Conservation (phyloP, 768 basidiomycete genomes). For the Collybiopsis luxurians region DNA sequence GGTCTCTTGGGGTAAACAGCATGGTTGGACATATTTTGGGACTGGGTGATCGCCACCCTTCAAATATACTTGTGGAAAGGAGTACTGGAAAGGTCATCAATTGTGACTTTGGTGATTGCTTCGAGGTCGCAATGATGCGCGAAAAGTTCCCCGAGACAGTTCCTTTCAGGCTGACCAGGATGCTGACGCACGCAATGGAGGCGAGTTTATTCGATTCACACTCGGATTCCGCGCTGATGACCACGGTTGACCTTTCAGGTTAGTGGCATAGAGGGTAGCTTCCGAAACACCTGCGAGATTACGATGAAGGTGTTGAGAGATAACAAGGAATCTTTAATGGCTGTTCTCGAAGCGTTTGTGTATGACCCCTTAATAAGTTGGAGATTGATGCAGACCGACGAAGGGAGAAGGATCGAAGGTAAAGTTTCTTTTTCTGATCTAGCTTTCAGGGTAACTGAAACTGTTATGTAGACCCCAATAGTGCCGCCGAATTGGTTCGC, state of each 20-base stretch:
- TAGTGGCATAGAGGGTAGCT: slow-evolving; percentile 97
- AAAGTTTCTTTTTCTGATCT: slow-evolving; percentile 5
- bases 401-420: slow-evolving; percentile 74
- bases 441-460: not conserved
- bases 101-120: slow-evolving; percentile 97
- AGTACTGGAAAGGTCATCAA: slow-evolving; percentile 94
- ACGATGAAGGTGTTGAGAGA: slow-evolving; percentile 96
- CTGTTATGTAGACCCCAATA: slow-evolving; percentile 37
- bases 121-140: slow-evolving; percentile 96
- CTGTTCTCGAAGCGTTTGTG: slow-evolving; percentile 97
- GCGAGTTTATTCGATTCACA: too few relatives aligned
- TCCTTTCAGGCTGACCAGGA: slow-evolving; percentile 95
- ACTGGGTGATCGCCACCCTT: slow-evolving; percentile 96
- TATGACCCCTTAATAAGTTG: slow-evolving; percentile 98
- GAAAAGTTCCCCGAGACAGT: slow-evolving; percentile 99
- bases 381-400: slow-evolving; percentile 86
- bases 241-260: slow-evolving; percentile 51
- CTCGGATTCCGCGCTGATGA: not conserved
- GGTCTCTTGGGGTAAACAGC: slow-evolving; percentile 93
- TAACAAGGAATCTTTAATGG: slow-evolving; percentile 99
- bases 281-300: slow-evolving; percentile 92
- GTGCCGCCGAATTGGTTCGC: slow-evolving; percentile 60
- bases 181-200: slow-evolving; percentile 99
- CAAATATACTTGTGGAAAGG: slow-evolving; percentile 89
- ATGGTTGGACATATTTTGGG: slow-evolving; percentile 99